phyloP scores from a whole-genome alignment of 2,329 filamentous ascomycete species.

The Ceratocystis variospora region DNA sequence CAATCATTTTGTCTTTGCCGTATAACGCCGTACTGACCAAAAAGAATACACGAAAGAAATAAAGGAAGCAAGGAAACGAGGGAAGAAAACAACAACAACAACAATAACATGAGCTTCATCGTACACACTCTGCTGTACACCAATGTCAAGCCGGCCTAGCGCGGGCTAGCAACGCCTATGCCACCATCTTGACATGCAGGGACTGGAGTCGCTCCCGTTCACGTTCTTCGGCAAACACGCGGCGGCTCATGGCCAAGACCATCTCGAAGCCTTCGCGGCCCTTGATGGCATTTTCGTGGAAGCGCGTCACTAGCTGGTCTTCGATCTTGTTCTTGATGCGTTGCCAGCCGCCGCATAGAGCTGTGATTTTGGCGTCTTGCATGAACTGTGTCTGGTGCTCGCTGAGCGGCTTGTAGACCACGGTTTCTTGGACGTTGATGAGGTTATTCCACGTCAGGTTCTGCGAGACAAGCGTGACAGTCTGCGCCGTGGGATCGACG shows the following conservation, averaged over 20 bases:
- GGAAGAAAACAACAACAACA: background rate
- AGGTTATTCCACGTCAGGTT: slow-evolving; percentile 91
- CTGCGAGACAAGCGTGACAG: slow-evolving; percentile 90
- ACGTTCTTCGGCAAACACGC: slow-evolving; percentile 81
- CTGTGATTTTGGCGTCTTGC: slow-evolving; percentile 85
- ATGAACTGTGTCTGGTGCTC: slow-evolving; percentile 60
- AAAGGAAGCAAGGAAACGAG: background rate
- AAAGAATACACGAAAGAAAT: slow-evolving; percentile 7
- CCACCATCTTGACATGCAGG: slow-evolving; percentile 4
- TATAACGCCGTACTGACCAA: background rate
- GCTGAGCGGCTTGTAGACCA: slow-evolving; percentile 58
- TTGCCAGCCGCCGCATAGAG: slow-evolving; percentile 91
- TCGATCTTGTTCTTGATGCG: slow-evolving; percentile 94
- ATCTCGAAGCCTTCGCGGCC: slow-evolving; percentile 91
- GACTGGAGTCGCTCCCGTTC: slow-evolving; percentile 36
- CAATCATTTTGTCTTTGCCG: background rate
- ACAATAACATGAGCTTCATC: background rate
- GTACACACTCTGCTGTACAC: background rate
- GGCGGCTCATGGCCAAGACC: slow-evolving; percentile 82
- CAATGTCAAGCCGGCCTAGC: background rate
- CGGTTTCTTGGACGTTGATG: slow-evolving; percentile 82
- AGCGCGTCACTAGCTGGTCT: slow-evolving; percentile 74
- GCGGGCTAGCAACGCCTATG: background rate
- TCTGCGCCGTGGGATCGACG: slow-evolving; percentile 69
- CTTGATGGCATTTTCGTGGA: slow-evolving; percentile 80